Conservation (phyloP, 352 stramenopile genomes). For the Elongisporangium anandrum region DNA sequence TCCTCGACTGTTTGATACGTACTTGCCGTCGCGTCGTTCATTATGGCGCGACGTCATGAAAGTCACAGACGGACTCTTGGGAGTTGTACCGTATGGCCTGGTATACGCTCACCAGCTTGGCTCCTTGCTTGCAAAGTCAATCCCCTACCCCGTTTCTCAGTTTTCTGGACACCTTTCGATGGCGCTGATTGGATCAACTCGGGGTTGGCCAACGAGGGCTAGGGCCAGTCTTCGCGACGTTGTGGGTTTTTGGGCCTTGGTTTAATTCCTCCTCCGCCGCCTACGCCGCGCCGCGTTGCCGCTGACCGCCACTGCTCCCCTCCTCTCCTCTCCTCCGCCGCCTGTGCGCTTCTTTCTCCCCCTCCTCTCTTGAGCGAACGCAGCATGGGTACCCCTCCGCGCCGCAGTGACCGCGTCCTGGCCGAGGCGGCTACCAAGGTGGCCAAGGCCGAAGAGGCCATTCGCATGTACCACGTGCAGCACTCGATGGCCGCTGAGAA, state of each 20-base stretch:
- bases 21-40: neutral
- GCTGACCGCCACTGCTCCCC: neutral
- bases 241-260: neutral
- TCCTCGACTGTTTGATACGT: neutral
- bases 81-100: neutral
- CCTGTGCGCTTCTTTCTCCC: neutral
- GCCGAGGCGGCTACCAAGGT: conserved; percentile 73
- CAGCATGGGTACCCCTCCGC: conserved; percentile 42
- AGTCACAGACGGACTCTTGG: neutral
- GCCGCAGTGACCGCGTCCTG: conserved; percentile 57
- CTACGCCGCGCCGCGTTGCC: neutral
- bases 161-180: neutral
- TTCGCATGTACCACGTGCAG: conserved; percentile 54
- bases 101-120: neutral
- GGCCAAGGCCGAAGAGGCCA: conserved; percentile 57
- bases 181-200: neutral
- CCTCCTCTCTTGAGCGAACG: neutral
- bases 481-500: conserved; percentile 44
- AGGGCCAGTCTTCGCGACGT: neutral
- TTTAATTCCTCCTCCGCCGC: neutral
- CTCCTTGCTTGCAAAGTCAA: neutral
- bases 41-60: neutral
- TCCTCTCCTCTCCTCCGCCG: neutral
- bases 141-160: neutral
- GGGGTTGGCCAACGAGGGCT: neutral